Percentiles rank a stretch among this genome's conserved stretches.
phyloP scores from a whole-genome alignment of 768 basidiomycete genomes.

The Lactifluus echinatus region DNA sequence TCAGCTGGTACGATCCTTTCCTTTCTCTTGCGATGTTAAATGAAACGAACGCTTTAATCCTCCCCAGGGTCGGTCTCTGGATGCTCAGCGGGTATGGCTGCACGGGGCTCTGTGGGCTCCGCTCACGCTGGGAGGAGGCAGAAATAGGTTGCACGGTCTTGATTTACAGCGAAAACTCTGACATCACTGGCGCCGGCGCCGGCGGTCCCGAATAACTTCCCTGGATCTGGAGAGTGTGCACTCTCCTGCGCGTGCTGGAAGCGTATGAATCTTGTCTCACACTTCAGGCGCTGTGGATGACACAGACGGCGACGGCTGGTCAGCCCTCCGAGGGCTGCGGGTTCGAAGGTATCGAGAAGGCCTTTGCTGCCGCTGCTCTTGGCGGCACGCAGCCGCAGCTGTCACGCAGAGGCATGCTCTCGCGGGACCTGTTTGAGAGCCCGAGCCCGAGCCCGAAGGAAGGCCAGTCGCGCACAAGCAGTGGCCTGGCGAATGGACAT shows the following conservation, averaged over 20 bases:
- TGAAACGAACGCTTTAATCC: no score
- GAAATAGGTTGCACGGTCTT: slow-evolving; percentile 52
- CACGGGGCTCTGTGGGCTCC: slow-evolving; percentile 78
- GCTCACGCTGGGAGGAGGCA: slow-evolving; percentile 78
- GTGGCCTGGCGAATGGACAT: slow-evolving; percentile 17
- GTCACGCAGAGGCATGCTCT: slow-evolving; percentile 50
- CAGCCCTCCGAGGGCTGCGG: slow-evolving; percentile 25
- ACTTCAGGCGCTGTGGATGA: slow-evolving; percentile 27
- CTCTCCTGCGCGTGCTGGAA: slow-evolving; percentile 62
- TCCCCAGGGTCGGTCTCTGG: slow-evolving; percentile 66
- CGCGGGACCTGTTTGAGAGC: slow-evolving; percentile 54
- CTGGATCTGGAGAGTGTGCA: slow-evolving; percentile 74
- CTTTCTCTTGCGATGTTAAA: no score
- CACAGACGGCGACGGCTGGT: slow-evolving; percentile 26
- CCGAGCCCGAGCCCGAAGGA: slow-evolving; percentile 31
- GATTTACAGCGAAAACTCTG: slow-evolving; percentile 39
- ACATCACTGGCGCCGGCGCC: neutral
- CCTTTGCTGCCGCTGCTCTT: slow-evolving; percentile 47
- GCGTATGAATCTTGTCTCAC: slow-evolving; percentile 76
- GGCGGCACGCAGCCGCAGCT: slow-evolving; percentile 36
- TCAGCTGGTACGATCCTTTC: slow-evolving; percentile 47
- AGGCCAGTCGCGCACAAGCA: slow-evolving; percentile 24
- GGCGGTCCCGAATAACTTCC: slow-evolving; percentile 38
- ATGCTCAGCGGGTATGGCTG: slow-evolving; percentile 65
- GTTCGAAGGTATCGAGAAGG: slow-evolving; percentile 53